Evolutionary conservation across 108 stramenopile species (phyloP).

Genomic region (Epipyxis sp.): DNA sequence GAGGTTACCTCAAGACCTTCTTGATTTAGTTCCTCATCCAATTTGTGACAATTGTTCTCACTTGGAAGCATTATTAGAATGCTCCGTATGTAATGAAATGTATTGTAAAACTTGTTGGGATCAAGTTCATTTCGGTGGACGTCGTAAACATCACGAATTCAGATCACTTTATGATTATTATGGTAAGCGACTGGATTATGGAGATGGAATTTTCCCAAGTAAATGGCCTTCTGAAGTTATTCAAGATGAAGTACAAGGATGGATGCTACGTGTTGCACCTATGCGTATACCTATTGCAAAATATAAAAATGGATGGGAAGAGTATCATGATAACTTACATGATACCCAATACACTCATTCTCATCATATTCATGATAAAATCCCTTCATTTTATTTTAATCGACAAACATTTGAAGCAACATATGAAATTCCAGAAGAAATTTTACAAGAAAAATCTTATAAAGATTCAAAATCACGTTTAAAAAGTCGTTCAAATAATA

Average conservation of each 20-base stretch:
- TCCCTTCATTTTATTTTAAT: not conserved
- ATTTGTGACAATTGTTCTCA: slow-evolving; percentile 65
- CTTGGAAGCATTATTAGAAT: slow-evolving; percentile 63
- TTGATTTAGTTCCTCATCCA: slow-evolving; percentile 69
- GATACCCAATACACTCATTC: not conserved
- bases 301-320: slow-evolving; percentile 3
- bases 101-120: slow-evolving; percentile 62
- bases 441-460: not conserved
- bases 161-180: slow-evolving; percentile 62
- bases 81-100: slow-evolving; percentile 64
- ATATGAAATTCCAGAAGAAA: not conserved
- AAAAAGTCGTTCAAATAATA: not conserved
- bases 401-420: not conserved
- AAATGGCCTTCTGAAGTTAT: slow-evolving; percentile 60
- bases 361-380: not conserved
- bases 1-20: slow-evolving; percentile 69
- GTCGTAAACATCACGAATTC: slow-evolving; percentile 51
- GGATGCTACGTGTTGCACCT: slow-evolving; percentile 35
- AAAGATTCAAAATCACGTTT: too few species aligned
- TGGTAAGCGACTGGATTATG: slow-evolving; percentile 61
- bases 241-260: slow-evolving; percentile 57
- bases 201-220: slow-evolving; percentile 60
- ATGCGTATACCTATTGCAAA: not conserved
- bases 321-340: not conserved
- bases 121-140: slow-evolving; percentile 57